Base-by-base conservation (phyloP, 2,329 filamentous ascomycete species). In the Colletotrichum salicis region DNA sequence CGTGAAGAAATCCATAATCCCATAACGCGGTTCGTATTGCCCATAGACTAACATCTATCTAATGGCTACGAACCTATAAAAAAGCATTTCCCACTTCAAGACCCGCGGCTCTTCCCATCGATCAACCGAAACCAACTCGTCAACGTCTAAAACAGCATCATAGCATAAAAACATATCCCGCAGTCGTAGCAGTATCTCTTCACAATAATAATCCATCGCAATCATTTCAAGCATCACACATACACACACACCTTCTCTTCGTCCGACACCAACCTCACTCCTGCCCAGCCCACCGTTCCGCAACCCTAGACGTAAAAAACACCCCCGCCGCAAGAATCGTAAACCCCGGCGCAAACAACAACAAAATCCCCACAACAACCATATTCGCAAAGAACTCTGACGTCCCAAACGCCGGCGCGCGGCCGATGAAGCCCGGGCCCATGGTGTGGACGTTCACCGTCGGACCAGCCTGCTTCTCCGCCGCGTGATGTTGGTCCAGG, bases 291-390 rank as follows among this genome's bases (percentile, higher is more conserved):
- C 70, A 72, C 48, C 60, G 52, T 48, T 72, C 70, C 2, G 70
- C 70, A 55, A 72, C 59, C 13, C 70, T 45, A 10, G 70, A 72
- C 7, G 70, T 72, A 15, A 72, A 22, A 22, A 72, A 72, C 13
- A 72, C 45, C 1, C 70, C 70, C 6, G 70, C 70, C 45, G 70
- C 70, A 27, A 72, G 19, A 10, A 72, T 45, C 8, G 70, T 72
- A 10, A 72, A 72, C 2, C 70, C 70, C 12, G 70, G 70, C 24
- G 70, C 70, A 24, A 72, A 72, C 22, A 72, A 12, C 29, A 72
- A 13, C 11, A 72, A 29, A n/a, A 72, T 70, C 2, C 65, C 70
- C 24, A 72, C 70, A 1, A 72, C 55, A 2, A 60, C 48, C 4
- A 69, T 37, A 1, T 72, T 72, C 27, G 70, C 70, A 6, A 72